Conservation (phyloP, 352 stramenopile species). For the Pythium phragmitis region DNA sequence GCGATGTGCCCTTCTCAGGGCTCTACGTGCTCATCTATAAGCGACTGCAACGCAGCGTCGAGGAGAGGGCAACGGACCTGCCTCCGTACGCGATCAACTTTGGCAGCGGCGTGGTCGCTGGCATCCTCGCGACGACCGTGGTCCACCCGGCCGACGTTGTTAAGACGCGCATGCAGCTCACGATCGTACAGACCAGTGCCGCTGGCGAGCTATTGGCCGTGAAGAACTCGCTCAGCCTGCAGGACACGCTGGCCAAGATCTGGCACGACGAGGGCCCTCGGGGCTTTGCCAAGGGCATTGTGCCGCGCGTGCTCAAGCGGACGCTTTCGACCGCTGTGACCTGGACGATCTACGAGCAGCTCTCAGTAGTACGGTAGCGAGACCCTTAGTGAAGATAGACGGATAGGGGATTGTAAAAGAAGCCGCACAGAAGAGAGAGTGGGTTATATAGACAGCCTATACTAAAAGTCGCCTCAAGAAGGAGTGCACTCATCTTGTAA, state of each 20-base stretch:
- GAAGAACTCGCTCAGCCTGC: constrained; percentile 61
- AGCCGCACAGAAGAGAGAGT: neutral
- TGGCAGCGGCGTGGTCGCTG: constrained; percentile 70
- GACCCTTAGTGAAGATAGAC: neutral
- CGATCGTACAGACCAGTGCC: constrained; percentile 46
- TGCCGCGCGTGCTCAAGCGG: constrained; percentile 94
- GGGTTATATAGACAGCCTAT: neutral
- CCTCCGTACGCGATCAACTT: constrained; percentile 75
- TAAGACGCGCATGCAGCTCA: constrained; percentile 89
- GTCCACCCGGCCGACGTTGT: constrained; percentile 85
- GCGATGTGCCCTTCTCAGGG: constrained; percentile 87
- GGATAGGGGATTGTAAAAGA: constrained; percentile 2
- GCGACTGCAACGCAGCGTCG: constrained; percentile 49
- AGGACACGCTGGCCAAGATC: constrained; percentile 82
- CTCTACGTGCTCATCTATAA: constrained; percentile 88
- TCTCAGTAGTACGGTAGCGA: constrained; percentile 53
- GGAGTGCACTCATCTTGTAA: constrained; percentile 56
- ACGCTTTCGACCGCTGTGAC: constrained; percentile 98
- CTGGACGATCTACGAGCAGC: constrained; percentile 99
- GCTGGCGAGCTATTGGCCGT: constrained; percentile 33
- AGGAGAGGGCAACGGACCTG: constrained; percentile 40
- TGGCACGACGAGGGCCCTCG: constrained; percentile 87
- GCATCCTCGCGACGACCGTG: constrained; percentile 75
- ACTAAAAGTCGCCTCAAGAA: neutral
- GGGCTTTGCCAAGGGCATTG: constrained; percentile 94